A percentile compares a stretch with the other conserved stretches of the same genome.
Conservation (phyloP, 1,284 basidiomycete species). For the Cutaneotrichosporon dermatis region DNA sequence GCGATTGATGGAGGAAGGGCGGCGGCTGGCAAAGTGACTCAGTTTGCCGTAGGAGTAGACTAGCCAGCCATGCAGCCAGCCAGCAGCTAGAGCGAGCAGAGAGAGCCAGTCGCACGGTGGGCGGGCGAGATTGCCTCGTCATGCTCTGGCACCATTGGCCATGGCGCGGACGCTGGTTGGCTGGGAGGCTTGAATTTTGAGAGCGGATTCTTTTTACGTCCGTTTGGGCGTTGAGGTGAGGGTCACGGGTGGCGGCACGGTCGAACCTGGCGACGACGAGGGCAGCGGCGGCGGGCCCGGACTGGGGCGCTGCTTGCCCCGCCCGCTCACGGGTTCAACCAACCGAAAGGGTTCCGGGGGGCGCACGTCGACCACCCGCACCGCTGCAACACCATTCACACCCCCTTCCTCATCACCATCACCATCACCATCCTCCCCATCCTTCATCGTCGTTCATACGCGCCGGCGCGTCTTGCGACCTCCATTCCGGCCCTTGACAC, state of each 20-base stretch:
- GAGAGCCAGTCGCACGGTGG: too few species aligned
- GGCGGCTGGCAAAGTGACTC: too few species aligned
- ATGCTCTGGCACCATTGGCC: too few species aligned
- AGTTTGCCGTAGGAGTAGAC: too few species aligned
- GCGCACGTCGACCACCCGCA: conserved; percentile 7
- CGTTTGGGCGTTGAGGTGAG: conserved; percentile 12
- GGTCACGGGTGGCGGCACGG: conserved; percentile 13
- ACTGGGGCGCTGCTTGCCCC: background rate
- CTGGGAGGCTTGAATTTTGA: too few species aligned
- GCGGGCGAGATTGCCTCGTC: too few species aligned
- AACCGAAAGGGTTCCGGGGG: conserved; percentile 12
- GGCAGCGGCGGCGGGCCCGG: conserved; percentile 10
- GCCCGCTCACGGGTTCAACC: background rate
- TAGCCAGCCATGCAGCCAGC: too few species aligned
- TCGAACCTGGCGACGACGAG: background rate
- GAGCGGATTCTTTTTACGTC: too few species aligned
- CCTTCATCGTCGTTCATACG: background rate
- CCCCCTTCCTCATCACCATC: conserved; percentile 7
- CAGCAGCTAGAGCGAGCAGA: too few species aligned
- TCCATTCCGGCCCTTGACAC: background rate
- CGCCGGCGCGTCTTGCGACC: background rate
- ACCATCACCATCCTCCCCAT: background rate
- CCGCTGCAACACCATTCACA: conserved; percentile 7
- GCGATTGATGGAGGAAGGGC: too few species aligned
- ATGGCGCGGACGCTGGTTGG: too few species aligned